phyloP scores from a whole-genome alignment of 768 basidiomycete species.

The Exidia glandulosa region DNA sequence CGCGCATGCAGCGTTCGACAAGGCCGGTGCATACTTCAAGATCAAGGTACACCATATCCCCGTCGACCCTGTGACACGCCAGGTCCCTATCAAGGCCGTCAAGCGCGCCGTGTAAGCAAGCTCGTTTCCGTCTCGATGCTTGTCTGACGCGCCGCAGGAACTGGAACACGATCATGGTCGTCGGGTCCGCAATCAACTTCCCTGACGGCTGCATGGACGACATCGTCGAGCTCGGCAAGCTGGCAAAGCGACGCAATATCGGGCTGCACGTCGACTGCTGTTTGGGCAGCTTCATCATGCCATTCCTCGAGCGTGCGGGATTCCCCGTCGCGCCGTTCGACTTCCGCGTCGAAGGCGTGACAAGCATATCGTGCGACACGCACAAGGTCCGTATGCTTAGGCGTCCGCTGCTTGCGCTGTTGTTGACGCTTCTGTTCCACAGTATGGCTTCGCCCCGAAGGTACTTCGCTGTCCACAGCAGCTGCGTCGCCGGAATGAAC shows the following conservation, averaged over 20 bases:
- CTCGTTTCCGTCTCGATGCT: conserved; percentile 1
- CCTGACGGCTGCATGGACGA: conserved; percentile 82
- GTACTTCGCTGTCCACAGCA: conserved; percentile 27
- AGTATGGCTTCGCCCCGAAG: conserved; percentile 95
- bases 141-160: conserved; percentile 42
- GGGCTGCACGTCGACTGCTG: conserved; percentile 95
- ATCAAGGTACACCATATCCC: conserved; percentile 86
- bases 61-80: conserved; percentile 63
- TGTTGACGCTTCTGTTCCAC: conserved; percentile 7
- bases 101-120: conserved; percentile 73
- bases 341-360: conserved; percentile 84
- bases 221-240: conserved; percentile 61
- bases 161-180: conserved; percentile 82
- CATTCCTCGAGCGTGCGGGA: conserved; percentile 77
- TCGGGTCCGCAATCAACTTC: conserved; percentile 80
- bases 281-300: conserved; percentile 86
- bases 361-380: conserved; percentile 90
- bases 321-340: conserved; percentile 71
- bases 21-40: conserved; percentile 76
- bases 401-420: background rate
- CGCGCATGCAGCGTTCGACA: conserved; percentile 93
- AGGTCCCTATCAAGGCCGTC: conserved; percentile 66
- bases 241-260: conserved; percentile 65
- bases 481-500: background rate
- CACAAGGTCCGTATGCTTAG: conserved; percentile 53